Evolutionary conservation across 768 basidiomycete species (phyloP).

Genomic region (Vararia minispora): DNA sequence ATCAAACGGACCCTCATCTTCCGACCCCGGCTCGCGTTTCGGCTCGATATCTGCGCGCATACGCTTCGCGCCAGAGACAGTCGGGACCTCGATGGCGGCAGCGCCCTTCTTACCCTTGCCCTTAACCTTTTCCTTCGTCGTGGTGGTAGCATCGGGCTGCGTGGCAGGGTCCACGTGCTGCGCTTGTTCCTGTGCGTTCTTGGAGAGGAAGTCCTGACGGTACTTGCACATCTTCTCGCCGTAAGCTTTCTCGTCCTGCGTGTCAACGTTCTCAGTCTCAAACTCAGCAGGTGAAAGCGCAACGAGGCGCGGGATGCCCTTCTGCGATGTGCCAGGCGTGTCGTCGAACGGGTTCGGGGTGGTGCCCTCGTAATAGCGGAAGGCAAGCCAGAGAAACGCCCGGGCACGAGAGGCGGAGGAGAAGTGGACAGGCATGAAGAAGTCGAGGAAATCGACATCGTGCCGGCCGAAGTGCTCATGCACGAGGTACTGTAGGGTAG

Average conservation of each 20-base stretch:
- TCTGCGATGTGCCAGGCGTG: constrained; percentile 17
- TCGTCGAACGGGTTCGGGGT: constrained; percentile 28
- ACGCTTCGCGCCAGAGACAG: too few species aligned
- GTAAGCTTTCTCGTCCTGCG: constrained; percentile 28
- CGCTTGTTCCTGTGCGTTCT: constrained; percentile 14
- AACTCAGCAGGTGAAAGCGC: constrained; percentile 21
- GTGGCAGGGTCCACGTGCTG: constrained; percentile 6
- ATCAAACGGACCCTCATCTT: too few species aligned
- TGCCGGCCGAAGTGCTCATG: constrained; percentile 26
- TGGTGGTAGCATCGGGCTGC: too few species aligned
- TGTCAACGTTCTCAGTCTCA: constrained; percentile 33
- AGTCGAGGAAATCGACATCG: constrained; percentile 27
- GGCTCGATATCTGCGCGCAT: too few species aligned
- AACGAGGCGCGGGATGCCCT: constrained; percentile 20
- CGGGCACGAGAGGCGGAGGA: constrained; percentile 31
- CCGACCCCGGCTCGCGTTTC: too few species aligned
- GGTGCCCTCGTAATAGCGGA: constrained; percentile 32
- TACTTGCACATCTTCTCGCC: constrained; percentile 29
- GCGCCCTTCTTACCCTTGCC: constrained; percentile 6
- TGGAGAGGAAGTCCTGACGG: constrained; percentile 24
- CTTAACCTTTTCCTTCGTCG: too few species aligned
- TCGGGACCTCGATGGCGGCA: constrained; percentile 4
- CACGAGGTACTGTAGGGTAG: constrained; percentile 20
- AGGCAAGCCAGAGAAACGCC: constrained; percentile 37
- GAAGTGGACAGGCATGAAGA: constrained; percentile 30